Evolutionary conservation across 768 basidiomycete genomes (phyloP), one percentile per base, ranked within the genome.

Genomic region (Mrakia hoshinonis): DNA sequence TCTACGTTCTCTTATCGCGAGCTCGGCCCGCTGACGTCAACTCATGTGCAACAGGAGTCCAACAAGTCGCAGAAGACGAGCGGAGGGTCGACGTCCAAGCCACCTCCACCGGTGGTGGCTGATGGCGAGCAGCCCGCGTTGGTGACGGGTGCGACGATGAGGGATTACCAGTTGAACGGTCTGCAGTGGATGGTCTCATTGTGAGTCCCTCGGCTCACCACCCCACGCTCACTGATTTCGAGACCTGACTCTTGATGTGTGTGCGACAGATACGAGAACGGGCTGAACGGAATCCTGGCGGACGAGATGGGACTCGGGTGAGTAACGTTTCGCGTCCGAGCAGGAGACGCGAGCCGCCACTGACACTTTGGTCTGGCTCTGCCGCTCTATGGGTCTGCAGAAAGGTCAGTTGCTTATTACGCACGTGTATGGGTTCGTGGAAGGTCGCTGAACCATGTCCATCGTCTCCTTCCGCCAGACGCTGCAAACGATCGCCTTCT

Each of bases 291-390:
- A 20, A 75, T 80, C 34, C 49, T 79, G 87, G 93, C 93, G 34
- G 93, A 96, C 76, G 93, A 96, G 78, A 96, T 96, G 93, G 93
- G 92, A 24, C 81, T 95, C 1, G 92, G 92, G 64, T 79, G 92
- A 73, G 75, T 76, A 6, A 12, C n/a, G 29, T 20, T 15, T 47
- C 4, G 12, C 1, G 34, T 31, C 11, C 6, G 6, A 13, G n/a
- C 10, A 52, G 6, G 26, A 46, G 36, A 22, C 34, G 11, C 20
- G 43, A 26, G 6, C 11, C 3, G 43, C 10, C 26, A 39, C 52
- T 68, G 52, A 68, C 36, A 22, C 29, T 22, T 54, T 31, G 29
- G 18, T 34, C 15, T 52, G 26, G 26, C 51, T 39, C 47, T 0
- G 26, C 22, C 38, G 13, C 24, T 36, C 4, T 18, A 24, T 38